Evolutionary conservation across 345 rosid genomes (phyloP).

Genomic region (Sisymbrium altissimum): DNA sequence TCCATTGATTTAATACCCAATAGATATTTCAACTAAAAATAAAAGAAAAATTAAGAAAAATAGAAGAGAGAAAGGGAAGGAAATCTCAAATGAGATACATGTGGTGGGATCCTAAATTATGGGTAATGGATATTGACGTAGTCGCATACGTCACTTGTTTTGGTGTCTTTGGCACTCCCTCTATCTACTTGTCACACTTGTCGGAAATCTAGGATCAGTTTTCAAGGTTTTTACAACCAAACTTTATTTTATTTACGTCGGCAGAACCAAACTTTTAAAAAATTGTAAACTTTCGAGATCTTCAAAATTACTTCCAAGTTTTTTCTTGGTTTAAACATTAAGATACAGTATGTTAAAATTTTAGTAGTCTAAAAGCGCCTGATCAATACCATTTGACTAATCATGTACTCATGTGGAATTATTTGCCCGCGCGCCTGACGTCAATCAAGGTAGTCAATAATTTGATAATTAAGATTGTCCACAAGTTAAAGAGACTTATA

Average conservation of each 20-base stretch:
- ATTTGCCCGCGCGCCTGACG: not conserved
- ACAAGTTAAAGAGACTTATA: no score
- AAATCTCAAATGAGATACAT: no score
- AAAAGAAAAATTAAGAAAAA: no score
- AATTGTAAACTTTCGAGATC: not conserved
- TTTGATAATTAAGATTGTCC: not conserved
- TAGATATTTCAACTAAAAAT: no score
- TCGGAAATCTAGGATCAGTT: not conserved
- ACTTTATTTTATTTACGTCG: no score
- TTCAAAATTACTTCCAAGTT: not conserved
- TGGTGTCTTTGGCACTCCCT: not conserved
- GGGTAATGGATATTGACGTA: not conserved
- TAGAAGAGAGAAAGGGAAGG: no score
- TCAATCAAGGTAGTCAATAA: not conserved
- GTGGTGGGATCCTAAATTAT: not conserved
- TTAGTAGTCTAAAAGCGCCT: not conserved
- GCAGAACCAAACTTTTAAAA: not conserved
- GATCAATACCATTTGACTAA: not conserved
- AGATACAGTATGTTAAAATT: not conserved
- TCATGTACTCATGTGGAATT: not conserved
- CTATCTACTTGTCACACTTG: not conserved
- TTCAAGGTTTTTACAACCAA: not conserved
- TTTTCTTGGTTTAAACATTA: no score
- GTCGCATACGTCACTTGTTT: constrained; percentile 19
- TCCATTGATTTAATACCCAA: no score